A percentile compares a stretch with the other conserved stretches of the same genome.
phyloP scores from a whole-genome alignment of 2,329 filamentous ascomycete species.

The Trichoderma brevicompactum region DNA sequence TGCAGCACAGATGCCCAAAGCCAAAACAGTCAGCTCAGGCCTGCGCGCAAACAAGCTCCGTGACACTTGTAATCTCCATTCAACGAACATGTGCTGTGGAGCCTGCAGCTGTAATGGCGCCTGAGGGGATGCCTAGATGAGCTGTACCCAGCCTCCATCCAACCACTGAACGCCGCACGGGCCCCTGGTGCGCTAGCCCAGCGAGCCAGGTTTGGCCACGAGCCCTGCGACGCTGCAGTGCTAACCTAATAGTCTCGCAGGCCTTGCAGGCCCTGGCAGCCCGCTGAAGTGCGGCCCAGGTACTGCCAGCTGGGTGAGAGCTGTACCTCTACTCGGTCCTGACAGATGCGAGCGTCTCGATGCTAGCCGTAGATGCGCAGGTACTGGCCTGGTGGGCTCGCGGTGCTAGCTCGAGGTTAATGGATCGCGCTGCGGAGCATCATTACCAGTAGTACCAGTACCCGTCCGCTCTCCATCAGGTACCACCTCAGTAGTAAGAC shows the following conservation, averaged over 20 bases:
- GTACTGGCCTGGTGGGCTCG: background rate
- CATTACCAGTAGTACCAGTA: background rate
- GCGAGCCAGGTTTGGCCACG: constrained; percentile 26
- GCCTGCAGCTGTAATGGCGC: constrained; percentile 22
- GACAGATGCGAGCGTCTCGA: too few relatives aligned
- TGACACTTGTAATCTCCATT: background rate
- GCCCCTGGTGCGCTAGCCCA: constrained; percentile 17
- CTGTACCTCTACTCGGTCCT: too few relatives aligned
- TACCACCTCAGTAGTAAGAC: too few relatives aligned
- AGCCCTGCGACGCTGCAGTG: background rate
- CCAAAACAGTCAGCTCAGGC: constrained; percentile 11
- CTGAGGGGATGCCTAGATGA: constrained; percentile 26
- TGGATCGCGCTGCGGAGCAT: constrained; percentile 5
- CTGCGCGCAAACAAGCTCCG: background rate
- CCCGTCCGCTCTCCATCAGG: background rate
- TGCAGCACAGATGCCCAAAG: constrained; percentile 14
- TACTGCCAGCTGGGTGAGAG: too few relatives aligned
- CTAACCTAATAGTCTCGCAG: too few relatives aligned
- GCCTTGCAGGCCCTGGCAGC: too few relatives aligned
- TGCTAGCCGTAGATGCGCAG: too few relatives aligned
- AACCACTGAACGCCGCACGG: constrained; percentile 12
- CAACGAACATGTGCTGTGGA: constrained; percentile 19
- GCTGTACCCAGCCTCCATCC: constrained; percentile 15
- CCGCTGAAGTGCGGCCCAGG: too few relatives aligned
- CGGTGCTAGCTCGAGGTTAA: background rate